Percentiles rank a stretch among this genome's conserved stretches.
Conservation (phyloP, 1,284 basidiomycete genomes). For the Tilletia indica region DNA sequence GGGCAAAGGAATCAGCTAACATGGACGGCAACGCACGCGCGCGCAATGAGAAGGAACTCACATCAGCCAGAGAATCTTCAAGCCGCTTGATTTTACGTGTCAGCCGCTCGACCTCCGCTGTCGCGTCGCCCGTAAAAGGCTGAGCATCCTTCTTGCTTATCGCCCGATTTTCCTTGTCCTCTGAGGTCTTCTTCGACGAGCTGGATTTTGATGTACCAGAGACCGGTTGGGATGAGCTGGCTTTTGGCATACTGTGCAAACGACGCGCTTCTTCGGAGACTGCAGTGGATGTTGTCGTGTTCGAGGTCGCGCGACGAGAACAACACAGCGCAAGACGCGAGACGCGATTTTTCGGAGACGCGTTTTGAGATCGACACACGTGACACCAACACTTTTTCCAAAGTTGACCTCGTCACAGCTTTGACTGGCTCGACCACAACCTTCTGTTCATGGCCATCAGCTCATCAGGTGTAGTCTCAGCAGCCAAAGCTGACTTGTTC, state of each 20-base stretch:
- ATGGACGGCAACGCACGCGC: neutral
- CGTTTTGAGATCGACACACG: neutral
- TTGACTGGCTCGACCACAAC: too few species aligned
- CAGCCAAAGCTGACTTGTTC: too few species aligned
- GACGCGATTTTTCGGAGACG: neutral
- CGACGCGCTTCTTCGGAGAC: too few species aligned
- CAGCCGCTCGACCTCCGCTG: slow-evolving; percentile 9
- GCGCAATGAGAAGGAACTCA: neutral
- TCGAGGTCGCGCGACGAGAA: too few species aligned
- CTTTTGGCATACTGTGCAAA: neutral
- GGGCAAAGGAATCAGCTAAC: neutral
- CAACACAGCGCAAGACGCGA: too few species aligned
- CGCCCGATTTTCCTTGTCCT: slow-evolving; percentile 2
- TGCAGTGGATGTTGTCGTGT: too few species aligned
- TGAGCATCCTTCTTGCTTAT: neutral
- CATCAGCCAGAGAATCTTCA: neutral
- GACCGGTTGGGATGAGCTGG: too few species aligned
- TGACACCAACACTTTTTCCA: neutral
- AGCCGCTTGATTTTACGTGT: neutral
- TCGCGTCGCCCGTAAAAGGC: neutral
- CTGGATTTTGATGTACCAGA: neutral
- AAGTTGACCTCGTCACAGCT: neutral
- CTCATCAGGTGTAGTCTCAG: too few species aligned
- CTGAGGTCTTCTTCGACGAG: neutral
- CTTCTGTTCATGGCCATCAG: too few species aligned